Evolutionary conservation across 73 alveolate species (phyloP), one percentile per base, ranked within the genome.

Genomic region (Paramecium tetraurelia): DNA sequence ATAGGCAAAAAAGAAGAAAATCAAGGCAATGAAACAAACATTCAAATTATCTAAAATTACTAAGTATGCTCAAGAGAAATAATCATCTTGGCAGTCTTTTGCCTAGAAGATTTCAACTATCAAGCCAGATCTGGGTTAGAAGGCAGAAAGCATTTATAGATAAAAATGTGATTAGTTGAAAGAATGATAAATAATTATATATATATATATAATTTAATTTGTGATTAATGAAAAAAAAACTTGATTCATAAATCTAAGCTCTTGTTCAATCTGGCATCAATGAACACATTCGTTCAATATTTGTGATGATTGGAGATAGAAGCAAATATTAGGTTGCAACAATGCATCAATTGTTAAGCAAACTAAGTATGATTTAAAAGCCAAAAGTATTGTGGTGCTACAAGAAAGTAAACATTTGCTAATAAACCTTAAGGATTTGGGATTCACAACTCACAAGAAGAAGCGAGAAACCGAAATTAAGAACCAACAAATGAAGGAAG

Each of bases 301-400:
- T 89, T 83, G 87, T 89, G 18, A 71, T 89, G 58, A 83, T 89
- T 22, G 94, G 94, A 38, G 94, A 89, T 71, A 69, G 85, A 38
- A 83, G 94, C 10, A 14, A 98, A 71, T 99, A 98, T 93, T 98
- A 98, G 97, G 99, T 99, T 57, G 99, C 98, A 44, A 98, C 98
- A 93, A 90, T 99, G 84, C 99, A 98, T 95, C 94, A 96, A 94
- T 89, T 99, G 96, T 93, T 97, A 86, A 70, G 97, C 20, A 98
- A 96, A 95, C 85, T 97, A 70, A 93, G 97, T 76, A 96, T 95
- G 59, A 97, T 96, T 35, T 95, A 95, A 80, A 96, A 98, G 96
- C 98, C 99, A 57, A 93, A 97, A 35, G 98, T 99, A 58, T 96
- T 99, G 58, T 99, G 99, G 99, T 97, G 99, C 95, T 97, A 97